phyloP scores from a whole-genome alignment of 2,329 filamentous ascomycete species.

The Cercospora beticola region DNA sequence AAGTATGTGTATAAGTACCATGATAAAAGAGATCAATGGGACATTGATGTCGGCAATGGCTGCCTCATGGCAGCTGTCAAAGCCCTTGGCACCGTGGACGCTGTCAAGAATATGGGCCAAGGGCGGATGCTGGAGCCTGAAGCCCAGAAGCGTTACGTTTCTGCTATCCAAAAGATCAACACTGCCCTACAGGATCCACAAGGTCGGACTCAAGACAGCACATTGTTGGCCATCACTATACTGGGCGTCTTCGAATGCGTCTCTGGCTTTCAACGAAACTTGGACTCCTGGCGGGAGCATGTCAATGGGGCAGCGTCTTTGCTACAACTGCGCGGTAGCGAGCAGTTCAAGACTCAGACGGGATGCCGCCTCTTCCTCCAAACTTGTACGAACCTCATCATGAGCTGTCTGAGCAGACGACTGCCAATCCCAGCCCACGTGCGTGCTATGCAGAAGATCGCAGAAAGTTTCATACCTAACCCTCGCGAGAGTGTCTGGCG shows the following conservation, averaged over 20 bases:
- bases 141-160: slow-evolving; percentile 19
- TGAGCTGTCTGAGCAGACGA: slow-evolving; percentile 18
- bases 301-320: slow-evolving; percentile 22
- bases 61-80: slow-evolving; percentile 16
- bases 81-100: slow-evolving; percentile 17
- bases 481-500: slow-evolving; percentile 18
- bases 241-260: slow-evolving; percentile 62
- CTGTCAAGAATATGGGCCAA: slow-evolving; percentile 12
- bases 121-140: slow-evolving; percentile 8
- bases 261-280: slow-evolving; percentile 61
- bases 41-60: slow-evolving; percentile 20
- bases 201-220: slow-evolving; percentile 16
- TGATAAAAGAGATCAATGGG: slow-evolving; percentile 18
- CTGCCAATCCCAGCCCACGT: slow-evolving; percentile 21
- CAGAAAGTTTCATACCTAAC: slow-evolving; percentile 16
- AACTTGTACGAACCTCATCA: slow-evolving; percentile 19
- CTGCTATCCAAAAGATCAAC: slow-evolving; percentile 18
- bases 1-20: slow-evolving; percentile 21
- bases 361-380: slow-evolving; percentile 20
- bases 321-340: slow-evolving; percentile 18
- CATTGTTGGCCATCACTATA: slow-evolving; percentile 51
- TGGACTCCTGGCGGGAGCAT: slow-evolving; percentile 54
- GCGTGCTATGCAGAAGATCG: slow-evolving; percentile 14
- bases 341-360: slow-evolving; percentile 20
- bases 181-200: slow-evolving; percentile 13